Percentiles rank a stretch among this genome's conserved stretches.
These are phyloP conservation scores for Yamadazyma membranifaciens DNA, from an alignment of 1,139 yeast species.

Conservation along the genomic window DNA sequence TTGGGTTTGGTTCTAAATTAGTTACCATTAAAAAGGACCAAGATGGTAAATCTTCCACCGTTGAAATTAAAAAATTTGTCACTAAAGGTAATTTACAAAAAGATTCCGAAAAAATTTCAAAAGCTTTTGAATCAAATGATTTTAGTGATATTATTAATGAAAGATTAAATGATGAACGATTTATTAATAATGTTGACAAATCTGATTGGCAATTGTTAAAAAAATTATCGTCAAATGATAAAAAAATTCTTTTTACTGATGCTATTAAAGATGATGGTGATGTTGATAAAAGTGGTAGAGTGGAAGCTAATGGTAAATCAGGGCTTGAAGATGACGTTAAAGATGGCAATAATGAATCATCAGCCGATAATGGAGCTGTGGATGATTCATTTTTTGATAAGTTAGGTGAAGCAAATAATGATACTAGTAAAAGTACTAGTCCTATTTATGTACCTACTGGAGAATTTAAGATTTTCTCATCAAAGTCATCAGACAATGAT, in stretches of 20 bases:
- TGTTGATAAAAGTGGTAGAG: neutral
- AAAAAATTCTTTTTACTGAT: conserved; percentile 30
- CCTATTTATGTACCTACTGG: conserved; percentile 42
- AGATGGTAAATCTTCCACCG: conserved; percentile 37
- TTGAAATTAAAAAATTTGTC: conserved; percentile 51
- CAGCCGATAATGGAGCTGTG: conserved; percentile 16
- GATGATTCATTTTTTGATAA: conserved; percentile 45
- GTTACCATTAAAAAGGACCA: conserved; percentile 52
- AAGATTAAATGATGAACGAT: conserved; percentile 37
- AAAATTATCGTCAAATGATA: conserved; percentile 53
- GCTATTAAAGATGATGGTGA: conserved; percentile 17
- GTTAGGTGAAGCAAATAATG: conserved; percentile 26
- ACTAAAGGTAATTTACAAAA: conserved; percentile 34
- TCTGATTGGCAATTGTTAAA: conserved; percentile 78
- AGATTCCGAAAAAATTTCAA: conserved; percentile 48
- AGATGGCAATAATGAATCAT: conserved; percentile 21
- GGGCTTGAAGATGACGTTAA: conserved; percentile 7
- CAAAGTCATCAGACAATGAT: conserved; percentile 25
- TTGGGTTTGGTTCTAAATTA: conserved; percentile 93
- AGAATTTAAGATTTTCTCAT: conserved; percentile 34
- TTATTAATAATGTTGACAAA: conserved; percentile 43
- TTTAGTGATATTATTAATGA: conserved; percentile 54
- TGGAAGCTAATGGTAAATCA: conserved; percentile 7
- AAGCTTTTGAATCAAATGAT: conserved; percentile 59
- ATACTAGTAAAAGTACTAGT: conserved; percentile 11